A percentile compares a stretch with the other conserved stretches of the same genome.
Evolutionary conservation across 192 early-diverging fungal species (phyloP).

Genomic region (Coemansia sp.): DNA sequence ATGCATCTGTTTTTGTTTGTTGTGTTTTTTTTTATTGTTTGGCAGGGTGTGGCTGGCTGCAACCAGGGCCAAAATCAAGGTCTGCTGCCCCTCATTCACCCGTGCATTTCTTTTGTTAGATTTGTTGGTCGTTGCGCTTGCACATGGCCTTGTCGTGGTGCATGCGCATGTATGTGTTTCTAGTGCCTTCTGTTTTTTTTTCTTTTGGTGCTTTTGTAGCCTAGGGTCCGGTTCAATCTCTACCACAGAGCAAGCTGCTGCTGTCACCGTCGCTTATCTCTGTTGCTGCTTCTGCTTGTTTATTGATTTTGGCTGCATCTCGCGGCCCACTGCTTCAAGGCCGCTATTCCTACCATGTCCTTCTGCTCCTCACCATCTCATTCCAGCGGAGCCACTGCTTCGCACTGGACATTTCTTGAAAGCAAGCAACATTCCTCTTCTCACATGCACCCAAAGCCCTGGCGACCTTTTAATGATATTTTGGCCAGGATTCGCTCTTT

Average conservation of each 20-base stretch:
- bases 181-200: background rate
- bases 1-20: background rate
- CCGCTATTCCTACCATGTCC: too few species aligned
- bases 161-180: background rate
- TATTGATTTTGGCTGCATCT: background rate
- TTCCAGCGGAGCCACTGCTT: too few species aligned
- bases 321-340: background rate
- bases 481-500: too few species aligned
- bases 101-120: too few species aligned
- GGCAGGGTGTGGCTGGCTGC: background rate
- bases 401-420: too few species aligned
- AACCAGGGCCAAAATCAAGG: too few species aligned
- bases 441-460: too few species aligned
- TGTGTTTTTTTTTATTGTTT: background rate
- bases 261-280: background rate
- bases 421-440: background rate
- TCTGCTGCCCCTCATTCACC: too few species aligned
- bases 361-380: too few species aligned
- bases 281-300: background rate
- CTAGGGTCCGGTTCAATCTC: background rate
- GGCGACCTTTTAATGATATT: too few species aligned
- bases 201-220: background rate
- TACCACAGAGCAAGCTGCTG: background rate
- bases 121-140: background rate
- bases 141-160: background rate